Evolutionary conservation across 805 yeast genomes (phyloP).

Genomic region (Cyberlindnera bimundalis): DNA sequence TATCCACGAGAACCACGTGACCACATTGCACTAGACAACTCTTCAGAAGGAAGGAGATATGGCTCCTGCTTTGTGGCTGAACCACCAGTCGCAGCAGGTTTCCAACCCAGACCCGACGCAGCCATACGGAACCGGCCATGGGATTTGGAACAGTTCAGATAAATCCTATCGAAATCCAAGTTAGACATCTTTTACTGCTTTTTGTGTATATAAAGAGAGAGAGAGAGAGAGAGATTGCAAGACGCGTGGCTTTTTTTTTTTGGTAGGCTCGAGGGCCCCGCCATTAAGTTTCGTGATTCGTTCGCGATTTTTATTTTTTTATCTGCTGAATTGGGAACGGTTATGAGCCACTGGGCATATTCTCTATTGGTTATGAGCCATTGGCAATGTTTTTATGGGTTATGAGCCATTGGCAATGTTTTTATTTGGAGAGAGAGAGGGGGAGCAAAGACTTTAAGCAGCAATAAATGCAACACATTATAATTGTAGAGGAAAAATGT

Average conservation of each 20-base stretch:
- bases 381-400: neutral
- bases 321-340: too few species aligned
- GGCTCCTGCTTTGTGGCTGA: conserved; percentile 58
- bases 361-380: too few species aligned
- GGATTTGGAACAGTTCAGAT: conserved; percentile 77
- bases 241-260: neutral
- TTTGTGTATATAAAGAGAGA: too few species aligned
- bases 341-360: too few species aligned
- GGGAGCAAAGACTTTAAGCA: too few species aligned
- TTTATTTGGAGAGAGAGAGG: neutral
- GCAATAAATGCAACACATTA: neutral
- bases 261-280: too few species aligned
- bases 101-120: conserved; percentile 98
- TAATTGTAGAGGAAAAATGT: too few species aligned
- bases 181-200: conserved; percentile 12
- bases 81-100: conserved; percentile 52
- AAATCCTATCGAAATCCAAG: conserved; percentile 84
- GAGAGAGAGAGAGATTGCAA: too few species aligned
- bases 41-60: conserved; percentile 85
- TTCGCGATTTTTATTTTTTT: too few species aligned
- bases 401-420: neutral
- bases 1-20: conserved; percentile 90
- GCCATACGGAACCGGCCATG: conserved; percentile 93
- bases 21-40: conserved; percentile 80
- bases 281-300: too few species aligned